Base-by-base conservation (phyloP, 495 filamentous ascomycete species). In the Tuber calosporum region DNA sequence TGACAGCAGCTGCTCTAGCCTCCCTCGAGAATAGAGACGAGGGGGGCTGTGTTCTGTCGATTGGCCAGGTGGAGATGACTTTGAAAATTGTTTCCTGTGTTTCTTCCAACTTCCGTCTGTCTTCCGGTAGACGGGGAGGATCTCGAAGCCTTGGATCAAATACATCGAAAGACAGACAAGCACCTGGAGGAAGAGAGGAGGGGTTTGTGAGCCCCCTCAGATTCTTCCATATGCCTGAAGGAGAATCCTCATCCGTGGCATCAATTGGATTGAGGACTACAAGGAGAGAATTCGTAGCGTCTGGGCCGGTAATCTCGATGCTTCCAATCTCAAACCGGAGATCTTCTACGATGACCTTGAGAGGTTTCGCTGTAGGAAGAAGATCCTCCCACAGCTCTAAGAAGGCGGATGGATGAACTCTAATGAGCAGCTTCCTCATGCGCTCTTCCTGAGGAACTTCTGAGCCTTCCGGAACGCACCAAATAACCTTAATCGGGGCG, bases 291-390 rank as follows among this genome's bases (percentile, higher is more conserved):
- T 97, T 93, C 4, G 91, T 93, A 9, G 93, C 91, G 2, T 87
- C 91, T 1, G 95, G 93, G 0, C 95, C 95, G 0, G 87, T 90
- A 71, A 97, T 84, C 75, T 97, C 91, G 69, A 98, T 94, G 80
- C 93, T 97, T 66, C 95, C 95, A 82, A 99, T 90, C 77, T 98
- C 94, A 79, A 93, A 98, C 3, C 95, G 88, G 20, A 99, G 82
- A 80, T 99, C 95, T 80, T 97, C 92, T n/a, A 97, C 81, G 72
- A 88, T 89, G 34, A 94, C 88, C 15, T 84, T 85, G 6, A 92
- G 92, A 41, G 87, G 89, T 80, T 93, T 90, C 17, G 88, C 86
- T 11, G 91, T 79, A 43, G 85, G 86, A 53, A 94, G 80, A n/a
- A 97, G 77, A 76, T 92, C 88, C 36, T 90, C 88, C 89, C 95